Conservation (phyloP, 1,139 yeast genomes). For the Pichia sp. region DNA sequence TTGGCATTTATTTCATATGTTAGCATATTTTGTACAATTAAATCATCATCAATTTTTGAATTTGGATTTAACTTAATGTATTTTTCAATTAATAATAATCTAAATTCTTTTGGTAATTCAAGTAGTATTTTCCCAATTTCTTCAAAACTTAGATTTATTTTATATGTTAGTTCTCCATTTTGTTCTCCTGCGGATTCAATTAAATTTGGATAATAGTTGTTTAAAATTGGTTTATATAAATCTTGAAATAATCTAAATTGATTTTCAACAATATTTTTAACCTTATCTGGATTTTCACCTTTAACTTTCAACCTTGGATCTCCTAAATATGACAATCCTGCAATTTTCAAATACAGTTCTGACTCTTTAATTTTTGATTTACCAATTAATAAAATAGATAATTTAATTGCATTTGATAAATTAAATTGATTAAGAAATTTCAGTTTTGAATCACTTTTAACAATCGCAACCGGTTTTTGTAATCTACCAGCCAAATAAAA, state of each 20-base stretch:
- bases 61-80: slow-evolving; percentile 29
- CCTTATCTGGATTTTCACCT: slow-evolving; percentile 88
- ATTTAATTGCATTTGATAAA: slow-evolving; percentile 66
- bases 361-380: slow-evolving; percentile 39
- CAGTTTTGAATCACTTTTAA: slow-evolving; percentile 56
- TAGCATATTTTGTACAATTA: slow-evolving; percentile 21
- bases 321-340: slow-evolving; percentile 80
- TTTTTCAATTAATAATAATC: slow-evolving; percentile 38
- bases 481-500: slow-evolving; percentile 87
- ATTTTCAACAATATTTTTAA: slow-evolving; percentile 73
- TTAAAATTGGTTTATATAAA: slow-evolving; percentile 65
- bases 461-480: slow-evolving; percentile 84
- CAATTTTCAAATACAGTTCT: slow-evolving; percentile 67
- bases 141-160: slow-evolving; percentile 20
- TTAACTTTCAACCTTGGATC: slow-evolving; percentile 85
- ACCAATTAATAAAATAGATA: slow-evolving; percentile 57
- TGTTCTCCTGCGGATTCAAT: slow-evolving; percentile 8
- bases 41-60: not conserved
- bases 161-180: slow-evolving; percentile 10
- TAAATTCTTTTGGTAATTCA: slow-evolving; percentile 49
- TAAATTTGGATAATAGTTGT: slow-evolving; percentile 34
- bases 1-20: slow-evolving; percentile 11
- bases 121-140: slow-evolving; percentile 32
- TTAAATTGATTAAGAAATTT: slow-evolving; percentile 69
- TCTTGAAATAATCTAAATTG: slow-evolving; percentile 63